Evolutionary conservation across 441 rosid species (phyloP), one percentile per base, ranked within the genome.

Genomic region (Arabidopsis lyrata): DNA sequence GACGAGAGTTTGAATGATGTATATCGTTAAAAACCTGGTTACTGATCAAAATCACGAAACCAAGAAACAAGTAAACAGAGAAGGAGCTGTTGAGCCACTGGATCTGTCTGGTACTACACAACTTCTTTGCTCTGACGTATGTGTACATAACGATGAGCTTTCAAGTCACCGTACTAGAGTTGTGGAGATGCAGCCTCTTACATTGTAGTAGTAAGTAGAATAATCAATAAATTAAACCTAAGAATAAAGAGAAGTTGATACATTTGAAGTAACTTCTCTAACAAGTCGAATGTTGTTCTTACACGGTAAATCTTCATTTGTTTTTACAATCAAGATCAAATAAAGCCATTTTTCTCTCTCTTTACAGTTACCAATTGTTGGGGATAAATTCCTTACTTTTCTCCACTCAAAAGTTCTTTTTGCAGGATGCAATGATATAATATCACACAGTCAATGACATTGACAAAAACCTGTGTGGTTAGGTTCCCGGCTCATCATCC

Each of bases 1-100:
- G 81, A 77, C 2, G 87, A 90, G 54, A 74, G 81, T 15, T 69
- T 79, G 45, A 73, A 78, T 53, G 82, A 84, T 32, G 73, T 62
- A 2, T 72, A 72, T 8, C 78, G 80, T 4, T 81, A 58, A 76
- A n/a, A 68, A 4, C 1, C 22, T 3, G 20, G 20, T 22, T 50
- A 24, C 53, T 71, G 53, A 72, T 45, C 64, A 54, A 27, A 10
- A 2, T 68, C 31, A 32, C 14, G 4, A 52, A 34, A 50, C 54
- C 10, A 9, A 66, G 2, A 27, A 55, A 50, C 44, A 41, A 42
- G 55, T 20, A 41, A 75, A 68, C 70, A 54, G 74, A 61, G 63
- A 44, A 55, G 42, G 55, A 76, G 53, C 65, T 55, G 38, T 44
- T 62, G 50, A 16, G 64, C 59, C 78, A 75, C 65, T 45, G 70